Conservation (phyloP, 768 basidiomycete species). For the Lactarius sanguifluus region DNA sequence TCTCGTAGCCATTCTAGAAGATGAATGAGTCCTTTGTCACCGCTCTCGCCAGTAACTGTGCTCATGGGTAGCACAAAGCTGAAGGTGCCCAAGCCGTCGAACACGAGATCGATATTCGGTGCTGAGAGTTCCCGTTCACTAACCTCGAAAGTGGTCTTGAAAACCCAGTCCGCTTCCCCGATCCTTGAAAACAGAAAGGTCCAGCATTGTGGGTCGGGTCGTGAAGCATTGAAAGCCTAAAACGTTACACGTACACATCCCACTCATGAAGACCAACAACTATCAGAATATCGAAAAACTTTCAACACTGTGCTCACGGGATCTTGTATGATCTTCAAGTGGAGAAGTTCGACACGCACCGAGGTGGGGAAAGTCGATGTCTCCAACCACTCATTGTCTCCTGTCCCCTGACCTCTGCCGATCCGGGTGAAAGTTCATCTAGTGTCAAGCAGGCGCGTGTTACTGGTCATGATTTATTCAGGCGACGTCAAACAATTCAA, state of each 20-base stretch:
- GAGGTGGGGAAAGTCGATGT: constrained; percentile 75
- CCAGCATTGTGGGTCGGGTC: background rate
- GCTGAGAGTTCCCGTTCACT: constrained; percentile 46
- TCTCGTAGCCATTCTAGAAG: constrained; percentile 63
- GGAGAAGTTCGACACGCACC: constrained; percentile 75
- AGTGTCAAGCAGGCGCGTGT: constrained; percentile 36
- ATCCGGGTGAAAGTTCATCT: constrained; percentile 71
- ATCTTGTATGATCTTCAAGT: constrained; percentile 52
- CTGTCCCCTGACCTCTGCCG: constrained; percentile 55
- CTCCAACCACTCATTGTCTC: constrained; percentile 60
- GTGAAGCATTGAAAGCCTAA: too few relatives aligned
- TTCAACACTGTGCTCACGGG: constrained; percentile 52
- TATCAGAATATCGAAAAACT: constrained; percentile 35
- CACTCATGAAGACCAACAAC: constrained; percentile 70
- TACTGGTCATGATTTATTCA: constrained; percentile 30
- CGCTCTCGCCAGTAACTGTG: constrained; percentile 10
- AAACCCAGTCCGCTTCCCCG: constrained; percentile 83
- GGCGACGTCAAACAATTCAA: background rate
- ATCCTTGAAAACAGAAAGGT: constrained; percentile 57
- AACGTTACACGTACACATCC: too few relatives aligned
- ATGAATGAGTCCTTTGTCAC: background rate
- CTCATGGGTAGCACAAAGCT: constrained; percentile 67
- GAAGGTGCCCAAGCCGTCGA: constrained; percentile 92
- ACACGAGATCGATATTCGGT: constrained; percentile 68
- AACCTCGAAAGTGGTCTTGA: constrained; percentile 65